Evolutionary conservation across 257 asterid species (phyloP).

Genomic region (Rhazya stricta): DNA sequence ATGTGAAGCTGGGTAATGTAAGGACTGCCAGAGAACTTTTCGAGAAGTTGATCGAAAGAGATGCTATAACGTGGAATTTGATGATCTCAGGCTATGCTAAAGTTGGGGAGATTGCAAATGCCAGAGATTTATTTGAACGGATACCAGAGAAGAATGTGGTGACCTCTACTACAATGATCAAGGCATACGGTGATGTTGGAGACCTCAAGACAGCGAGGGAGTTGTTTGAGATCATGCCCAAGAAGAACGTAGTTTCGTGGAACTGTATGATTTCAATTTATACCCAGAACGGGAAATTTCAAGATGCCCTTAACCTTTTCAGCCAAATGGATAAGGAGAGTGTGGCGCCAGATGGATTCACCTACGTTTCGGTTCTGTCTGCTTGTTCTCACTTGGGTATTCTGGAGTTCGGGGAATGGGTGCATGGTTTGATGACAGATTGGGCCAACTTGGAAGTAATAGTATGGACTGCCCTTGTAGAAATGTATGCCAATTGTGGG

Average conservation of each 20-base stretch:
- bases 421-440: conserved; percentile 32
- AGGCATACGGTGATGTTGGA: conserved; percentile 33
- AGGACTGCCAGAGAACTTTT: conserved; percentile 28
- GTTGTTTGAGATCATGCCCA: conserved; percentile 34
- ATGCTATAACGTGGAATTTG: conserved; percentile 43
- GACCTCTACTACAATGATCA: conserved; percentile 42
- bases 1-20: conserved; percentile 28
- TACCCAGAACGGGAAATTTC: conserved; percentile 26
- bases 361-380: conserved; percentile 40
- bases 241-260: conserved; percentile 47
- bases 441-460: conserved; percentile 35
- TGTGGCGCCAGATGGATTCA: conserved; percentile 33
- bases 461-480: conserved; percentile 41
- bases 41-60: conserved; percentile 36
- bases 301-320: conserved; percentile 34
- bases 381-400: conserved; percentile 41
- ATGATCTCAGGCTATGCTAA: conserved; percentile 35
- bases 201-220: conserved; percentile 27
- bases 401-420: conserved; percentile 41
- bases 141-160: conserved; percentile 40
- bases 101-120: conserved; percentile 25
- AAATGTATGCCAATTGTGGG: conserved; percentile 55
- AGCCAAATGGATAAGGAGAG: conserved; percentile 29
- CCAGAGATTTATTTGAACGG: conserved; percentile 28
- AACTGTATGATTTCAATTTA: conserved; percentile 47